Evolutionary conservation across 352 stramenopile species (phyloP).

Genomic region (Pythium brachiatum): DNA sequence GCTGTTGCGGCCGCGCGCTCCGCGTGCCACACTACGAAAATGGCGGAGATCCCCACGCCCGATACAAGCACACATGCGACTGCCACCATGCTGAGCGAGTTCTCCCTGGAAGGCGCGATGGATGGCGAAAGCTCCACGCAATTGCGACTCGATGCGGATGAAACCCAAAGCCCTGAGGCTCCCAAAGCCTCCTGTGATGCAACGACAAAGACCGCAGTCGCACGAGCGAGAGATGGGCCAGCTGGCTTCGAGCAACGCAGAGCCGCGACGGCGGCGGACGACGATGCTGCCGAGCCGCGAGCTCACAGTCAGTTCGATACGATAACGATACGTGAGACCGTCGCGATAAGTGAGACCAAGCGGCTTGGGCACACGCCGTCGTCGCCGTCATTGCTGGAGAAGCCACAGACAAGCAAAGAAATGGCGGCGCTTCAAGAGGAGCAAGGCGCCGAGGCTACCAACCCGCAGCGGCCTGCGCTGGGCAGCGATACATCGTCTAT

Average conservation of each 20-base stretch:
- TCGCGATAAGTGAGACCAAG: neutral
- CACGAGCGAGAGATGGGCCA: neutral
- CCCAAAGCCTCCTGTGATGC: neutral
- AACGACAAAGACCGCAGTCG: neutral
- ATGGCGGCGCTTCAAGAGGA: neutral
- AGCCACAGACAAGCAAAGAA: neutral
- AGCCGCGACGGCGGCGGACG: neutral
- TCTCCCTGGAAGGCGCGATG: neutral
- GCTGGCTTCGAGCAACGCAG: neutral
- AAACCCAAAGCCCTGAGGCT: neutral
- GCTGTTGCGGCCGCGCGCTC: too few species aligned
- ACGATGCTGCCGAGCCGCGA: neutral
- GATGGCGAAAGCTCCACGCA: neutral
- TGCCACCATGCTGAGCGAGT: neutral
- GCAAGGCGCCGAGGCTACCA: neutral
- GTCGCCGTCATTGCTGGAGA: constrained; percentile 9
- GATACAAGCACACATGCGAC: neutral
- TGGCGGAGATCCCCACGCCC: neutral
- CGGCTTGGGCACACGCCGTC: constrained; percentile 14
- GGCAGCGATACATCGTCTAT: constrained; percentile 9
- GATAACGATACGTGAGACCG: neutral
- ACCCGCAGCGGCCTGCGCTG: neutral
- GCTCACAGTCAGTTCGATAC: too few species aligned
- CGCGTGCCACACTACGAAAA: neutral
- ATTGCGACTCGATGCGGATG: neutral